A percentile compares a stretch with the other conserved stretches of the same genome.
These are phyloP conservation scores for Hyaloscypha hepaticicola DNA, from an alignment of 495 filamentous ascomycete species.

Conservation along the genomic window DNA sequence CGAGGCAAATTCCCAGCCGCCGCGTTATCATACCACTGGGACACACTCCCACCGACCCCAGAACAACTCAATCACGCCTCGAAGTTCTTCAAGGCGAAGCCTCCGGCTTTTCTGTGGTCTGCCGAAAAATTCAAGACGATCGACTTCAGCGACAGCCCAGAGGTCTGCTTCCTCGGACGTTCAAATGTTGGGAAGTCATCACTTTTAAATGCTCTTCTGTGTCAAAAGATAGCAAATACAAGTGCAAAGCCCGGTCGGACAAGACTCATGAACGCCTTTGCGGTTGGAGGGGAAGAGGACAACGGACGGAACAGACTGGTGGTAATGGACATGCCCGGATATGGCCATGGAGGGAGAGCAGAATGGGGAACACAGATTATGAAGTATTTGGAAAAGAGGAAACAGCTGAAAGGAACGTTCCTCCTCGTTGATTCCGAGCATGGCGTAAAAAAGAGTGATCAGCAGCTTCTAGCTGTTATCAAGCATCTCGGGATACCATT, in stretches of 20 bases:
- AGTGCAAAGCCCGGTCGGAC: slow-evolving; percentile 76
- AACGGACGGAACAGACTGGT: slow-evolving; percentile 56
- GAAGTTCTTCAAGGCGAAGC: slow-evolving; percentile 61
- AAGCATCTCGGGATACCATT: slow-evolving; percentile 62
- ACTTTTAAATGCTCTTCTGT: slow-evolving; percentile 79
- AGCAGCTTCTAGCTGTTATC: slow-evolving; percentile 63
- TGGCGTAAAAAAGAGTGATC: slow-evolving; percentile 75
- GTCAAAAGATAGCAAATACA: slow-evolving; percentile 58
- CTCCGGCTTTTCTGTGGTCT: slow-evolving; percentile 67
- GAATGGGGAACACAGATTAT: slow-evolving; percentile 86
- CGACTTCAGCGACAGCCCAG: slow-evolving; percentile 54
- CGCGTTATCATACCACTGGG: slow-evolving; percentile 54
- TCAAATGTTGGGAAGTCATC: slow-evolving; percentile 93
- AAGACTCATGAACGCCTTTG: slow-evolving; percentile 80
- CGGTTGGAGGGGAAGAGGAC: slow-evolving; percentile 53
- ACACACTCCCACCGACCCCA: slow-evolving; percentile 53
- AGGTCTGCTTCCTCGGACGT: slow-evolving; percentile 64
- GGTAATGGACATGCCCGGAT: slow-evolving; percentile 91
- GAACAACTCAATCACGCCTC: slow-evolving; percentile 55
- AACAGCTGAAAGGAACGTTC: slow-evolving; percentile 77
- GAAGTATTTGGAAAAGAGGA: slow-evolving; percentile 73
- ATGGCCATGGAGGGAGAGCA: slow-evolving; percentile 70
- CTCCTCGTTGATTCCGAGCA: slow-evolving; percentile 78
- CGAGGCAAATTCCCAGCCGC: background rate
- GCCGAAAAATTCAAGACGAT: slow-evolving; percentile 70